Base-by-base conservation (phyloP, 257 asterid species). In the Primulina tabacum region DNA sequence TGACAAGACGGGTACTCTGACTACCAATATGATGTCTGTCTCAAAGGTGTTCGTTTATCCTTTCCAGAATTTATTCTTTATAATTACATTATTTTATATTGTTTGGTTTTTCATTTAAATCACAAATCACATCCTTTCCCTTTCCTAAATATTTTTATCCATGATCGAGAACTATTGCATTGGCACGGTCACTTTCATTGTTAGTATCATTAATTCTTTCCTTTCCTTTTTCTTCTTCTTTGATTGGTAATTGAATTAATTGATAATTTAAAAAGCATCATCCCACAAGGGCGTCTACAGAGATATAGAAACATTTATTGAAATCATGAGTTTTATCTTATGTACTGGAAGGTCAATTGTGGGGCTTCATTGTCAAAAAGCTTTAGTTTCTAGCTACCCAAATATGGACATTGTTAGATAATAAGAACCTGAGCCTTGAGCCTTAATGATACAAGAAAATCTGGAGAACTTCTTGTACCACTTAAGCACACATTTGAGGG, bases 21-120 rank as follows among this genome's bases (percentile, higher is more conserved):
- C 99, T 71, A 94, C 99, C 69, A 94, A 91, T 81, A 94, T 94
- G 99, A 94, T 94, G 99, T 91, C 99, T 71, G 97, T 88, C 77
- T 83, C 99, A 53, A 91, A 94, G 99, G 98, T 92, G 59, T 70
- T 60, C 62, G 66, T 52, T 71, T 65, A 59, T 64, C 21, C 65
- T 33, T 65, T 66, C 43, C 62, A 28, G 50, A 28, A 40, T 63
- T 64, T 29, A 57, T 66, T 70, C 55, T 60, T 68, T 68, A 24
- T 72, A 61, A 59, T 52, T 57, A 28, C 14, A 60, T 56, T 66
- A 21, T 43, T 62, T 70, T 28, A 35, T 68, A 38, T 71, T 35
- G 38, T 59, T 26, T 35, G 43, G 43, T 37, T 40, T 10, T 40
- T 40, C 52, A 2, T 40, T 40, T 40, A 2, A 40, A 40, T 40